phyloP scores from a whole-genome alignment of 179 eudicot species.

The Gypsophila paniculata region DNA sequence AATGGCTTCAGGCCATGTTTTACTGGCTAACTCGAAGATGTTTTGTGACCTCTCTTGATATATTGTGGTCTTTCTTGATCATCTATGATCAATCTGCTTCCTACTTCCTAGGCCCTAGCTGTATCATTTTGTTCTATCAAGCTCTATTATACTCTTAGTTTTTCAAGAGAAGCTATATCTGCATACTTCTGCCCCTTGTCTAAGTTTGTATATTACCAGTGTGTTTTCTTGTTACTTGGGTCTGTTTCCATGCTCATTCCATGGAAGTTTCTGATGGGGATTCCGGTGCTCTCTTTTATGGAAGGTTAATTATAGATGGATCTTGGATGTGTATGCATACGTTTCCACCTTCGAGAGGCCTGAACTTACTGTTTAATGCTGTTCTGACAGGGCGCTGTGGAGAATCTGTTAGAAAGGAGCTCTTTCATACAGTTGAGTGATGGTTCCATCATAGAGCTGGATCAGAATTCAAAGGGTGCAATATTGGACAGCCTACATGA shows the following conservation, averaged over 20 bases:
- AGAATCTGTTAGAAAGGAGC: slow-evolving; percentile 77
- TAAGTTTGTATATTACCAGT: not conserved
- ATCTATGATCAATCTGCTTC: not conserved
- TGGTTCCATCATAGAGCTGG: slow-evolving; percentile 68
- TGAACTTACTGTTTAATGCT: slow-evolving; percentile 9
- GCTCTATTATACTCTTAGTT: not conserved
- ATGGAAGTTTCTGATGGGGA: not conserved
- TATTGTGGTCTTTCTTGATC: not conserved
- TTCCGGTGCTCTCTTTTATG: not conserved
- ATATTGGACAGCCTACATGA: slow-evolving; percentile 58
- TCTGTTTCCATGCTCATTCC: not conserved
- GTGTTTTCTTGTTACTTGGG: not conserved
- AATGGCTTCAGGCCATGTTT: not conserved
- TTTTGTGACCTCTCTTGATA: not conserved
- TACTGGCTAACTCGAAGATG: not conserved
- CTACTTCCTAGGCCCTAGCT: not conserved
- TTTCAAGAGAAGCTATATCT: not conserved
- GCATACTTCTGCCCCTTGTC: not conserved
- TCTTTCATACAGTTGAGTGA: slow-evolving; percentile 67
- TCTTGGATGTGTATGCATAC: not conserved
- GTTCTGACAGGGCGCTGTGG: slow-evolving; percentile 88
- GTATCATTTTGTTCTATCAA: not conserved
- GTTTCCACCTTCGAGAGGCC: not conserved
- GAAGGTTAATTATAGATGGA: not conserved
- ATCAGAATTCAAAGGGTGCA: slow-evolving; percentile 36